Evolutionary conservation across 768 basidiomycete species (phyloP), one percentile per base, ranked within the genome.

Genomic region (Suillus alpinus): DNA sequence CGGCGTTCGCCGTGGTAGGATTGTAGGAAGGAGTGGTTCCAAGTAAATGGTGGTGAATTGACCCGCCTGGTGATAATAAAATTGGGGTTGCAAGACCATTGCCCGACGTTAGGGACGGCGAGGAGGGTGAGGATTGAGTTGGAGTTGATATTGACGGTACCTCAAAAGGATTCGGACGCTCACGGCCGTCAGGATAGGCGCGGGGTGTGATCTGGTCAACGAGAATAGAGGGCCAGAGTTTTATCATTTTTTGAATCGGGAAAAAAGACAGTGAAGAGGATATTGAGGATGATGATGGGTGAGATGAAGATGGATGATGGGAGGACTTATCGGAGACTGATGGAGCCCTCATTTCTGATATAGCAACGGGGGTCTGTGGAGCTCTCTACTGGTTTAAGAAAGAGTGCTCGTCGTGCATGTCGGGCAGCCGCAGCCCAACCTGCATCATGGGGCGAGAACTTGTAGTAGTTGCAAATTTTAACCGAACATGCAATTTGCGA

Each of bases 121-220:
- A 61, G 59, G 59, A 69, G 63, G 58, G 70, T 64, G 34, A 69
- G 67, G 56, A 59, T 3, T 60, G 51, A 53, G 64, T 67, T 57
- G 59, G 60, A 59, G 75, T 75, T 46, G 76, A 72, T 14, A 75
- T 76, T 31, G 61, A 65, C 52, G 62, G 72, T 46, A 71, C 59
- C 63, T 91, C 88, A 69, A 91, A 91, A 4, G 89, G 89, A 69
- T 91, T 88, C 62, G 62, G 68, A 58, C 78, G 78, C 67, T 81
- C 81, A 57, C 66, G 75, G 64, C 78, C 75, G 65, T 77, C 75
- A 59, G 76, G 69, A 44, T 67, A 68, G 12, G 81, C 80, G 58
- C 80, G 80, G 40, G 89, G 88, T 0, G 89, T 92, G 56, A 83
- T 77, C 67, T 85, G 85, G 67, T 86, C 86, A 49, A 32, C 29